These are phyloP conservation scores for Salix udensis DNA, from an alignment of 345 rosid species.

Conservation along the genomic window DNA sequence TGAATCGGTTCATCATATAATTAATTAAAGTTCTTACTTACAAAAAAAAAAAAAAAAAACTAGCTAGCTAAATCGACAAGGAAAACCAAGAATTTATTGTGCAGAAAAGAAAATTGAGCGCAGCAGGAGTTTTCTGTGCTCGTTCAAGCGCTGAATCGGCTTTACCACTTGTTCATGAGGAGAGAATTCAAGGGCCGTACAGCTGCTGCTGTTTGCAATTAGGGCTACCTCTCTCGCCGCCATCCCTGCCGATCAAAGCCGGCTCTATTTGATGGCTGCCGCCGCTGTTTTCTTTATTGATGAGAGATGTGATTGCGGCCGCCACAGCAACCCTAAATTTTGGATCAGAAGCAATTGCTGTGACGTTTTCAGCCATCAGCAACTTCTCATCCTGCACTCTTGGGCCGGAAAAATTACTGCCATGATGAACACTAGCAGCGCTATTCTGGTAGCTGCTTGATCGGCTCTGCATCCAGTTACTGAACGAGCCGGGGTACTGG, in stretches of 20 bases:
- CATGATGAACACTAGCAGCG: not conserved
- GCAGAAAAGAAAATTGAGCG: not conserved
- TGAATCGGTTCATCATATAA: not conserved
- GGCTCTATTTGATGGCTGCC: not conserved
- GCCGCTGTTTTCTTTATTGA: conserved; percentile 30
- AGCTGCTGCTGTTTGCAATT: not conserved
- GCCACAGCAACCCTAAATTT: conserved; percentile 57
- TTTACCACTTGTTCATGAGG: conserved; percentile 13
- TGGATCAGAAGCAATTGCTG: conserved; percentile 47
- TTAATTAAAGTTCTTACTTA: not conserved
- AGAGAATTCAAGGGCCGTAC: conserved; percentile 21
- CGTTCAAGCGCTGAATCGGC: conserved; percentile 9
- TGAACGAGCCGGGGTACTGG: not conserved
- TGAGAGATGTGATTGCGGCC: conserved; percentile 47
- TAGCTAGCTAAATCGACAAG: not conserved
- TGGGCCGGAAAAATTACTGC: not conserved
- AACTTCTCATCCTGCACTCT: conserved; percentile 1
- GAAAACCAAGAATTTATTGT: not conserved
- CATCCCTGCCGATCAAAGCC: conserved; percentile 2
- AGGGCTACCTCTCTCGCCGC: conserved; percentile 21
- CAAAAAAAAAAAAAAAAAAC: not conserved
- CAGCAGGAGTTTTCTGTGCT: not conserved
- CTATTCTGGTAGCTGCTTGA: conserved; percentile 7
- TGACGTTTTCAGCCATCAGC: conserved; percentile 24
- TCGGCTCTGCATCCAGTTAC: conserved; percentile 23